phyloP scores from a whole-genome alignment of 257 asterid genomes.

The Paraleonurus japonicus region DNA sequence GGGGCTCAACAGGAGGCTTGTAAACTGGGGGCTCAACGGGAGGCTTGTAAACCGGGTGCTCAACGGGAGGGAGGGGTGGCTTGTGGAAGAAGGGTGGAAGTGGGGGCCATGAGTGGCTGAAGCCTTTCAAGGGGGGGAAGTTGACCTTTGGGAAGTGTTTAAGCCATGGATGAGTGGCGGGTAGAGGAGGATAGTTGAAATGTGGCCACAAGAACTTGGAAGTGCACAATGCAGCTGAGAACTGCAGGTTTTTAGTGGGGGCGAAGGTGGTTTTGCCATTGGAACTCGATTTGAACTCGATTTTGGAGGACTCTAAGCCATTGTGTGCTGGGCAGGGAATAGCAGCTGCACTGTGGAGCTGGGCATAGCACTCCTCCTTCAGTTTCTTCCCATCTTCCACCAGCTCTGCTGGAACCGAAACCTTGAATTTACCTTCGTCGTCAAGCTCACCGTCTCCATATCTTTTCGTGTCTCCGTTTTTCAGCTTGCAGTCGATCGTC shows the following conservation, averaged over 20 bases:
- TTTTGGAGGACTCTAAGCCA: constrained; percentile 59
- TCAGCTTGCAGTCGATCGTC: constrained; percentile 72
- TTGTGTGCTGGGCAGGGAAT: constrained; percentile 68
- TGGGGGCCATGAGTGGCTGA: constrained; percentile 37
- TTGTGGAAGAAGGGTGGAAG: constrained; percentile 40
- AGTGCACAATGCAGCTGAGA: constrained; percentile 70
- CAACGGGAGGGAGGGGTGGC: constrained; percentile 32
- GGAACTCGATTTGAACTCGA: constrained; percentile 38
- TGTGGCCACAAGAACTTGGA: constrained; percentile 76
- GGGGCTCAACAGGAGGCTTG: constrained; percentile 11
- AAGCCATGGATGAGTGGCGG: constrained; percentile 40
- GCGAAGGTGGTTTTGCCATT: constrained; percentile 44
- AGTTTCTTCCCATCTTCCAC: constrained; percentile 44
- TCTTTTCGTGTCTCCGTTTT: constrained; percentile 50
- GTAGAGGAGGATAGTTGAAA: constrained; percentile 58
- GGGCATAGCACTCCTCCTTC: constrained; percentile 76
- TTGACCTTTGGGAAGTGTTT: constrained; percentile 34
- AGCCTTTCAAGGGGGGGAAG: constrained; percentile 36
- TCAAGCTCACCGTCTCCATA: constrained; percentile 59
- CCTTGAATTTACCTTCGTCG: constrained; percentile 62
- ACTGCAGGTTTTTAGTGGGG: constrained; percentile 47
- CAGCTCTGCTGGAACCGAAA: constrained; percentile 45
- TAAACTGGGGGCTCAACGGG: constrained; percentile 17
- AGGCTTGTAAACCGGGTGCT: constrained; percentile 29
- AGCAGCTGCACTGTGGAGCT: constrained; percentile 67